Conservation (phyloP, 2,329 filamentous ascomycete species). For the Coniochaeta sp. region DNA sequence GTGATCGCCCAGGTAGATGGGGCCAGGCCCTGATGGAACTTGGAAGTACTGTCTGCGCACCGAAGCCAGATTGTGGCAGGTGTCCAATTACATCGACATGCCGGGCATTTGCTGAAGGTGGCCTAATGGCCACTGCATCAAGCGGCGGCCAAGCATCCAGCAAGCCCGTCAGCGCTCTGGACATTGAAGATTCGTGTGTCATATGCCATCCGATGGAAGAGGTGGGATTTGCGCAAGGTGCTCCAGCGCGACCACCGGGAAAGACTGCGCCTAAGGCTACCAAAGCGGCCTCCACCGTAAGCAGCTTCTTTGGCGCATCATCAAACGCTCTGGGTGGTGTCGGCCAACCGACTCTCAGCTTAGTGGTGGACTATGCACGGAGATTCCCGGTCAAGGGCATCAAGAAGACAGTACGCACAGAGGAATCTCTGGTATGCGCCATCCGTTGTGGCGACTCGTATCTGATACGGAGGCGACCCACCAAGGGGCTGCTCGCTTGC, state of each 20-base stretch:
- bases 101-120: slow-evolving; percentile 42
- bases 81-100: slow-evolving; percentile 47
- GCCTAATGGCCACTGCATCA: slow-evolving; percentile 16
- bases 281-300: neutral
- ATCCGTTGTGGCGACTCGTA: slow-evolving; percentile 37
- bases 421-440: slow-evolving; percentile 47
- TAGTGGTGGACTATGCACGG: slow-evolving; percentile 35
- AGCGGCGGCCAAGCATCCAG: neutral
- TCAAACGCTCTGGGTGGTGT: neutral
- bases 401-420: slow-evolving; percentile 45
- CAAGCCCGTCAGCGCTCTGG: slow-evolving; percentile 14
- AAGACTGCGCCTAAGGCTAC: slow-evolving; percentile 9
- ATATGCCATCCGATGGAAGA: slow-evolving; percentile 41
- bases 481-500: slow-evolving; percentile 46
- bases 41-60: slow-evolving; percentile 54
- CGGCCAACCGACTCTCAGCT: neutral
- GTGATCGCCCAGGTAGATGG: slow-evolving; percentile 51
- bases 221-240: neutral
- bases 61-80: slow-evolving; percentile 46
- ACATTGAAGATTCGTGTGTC: slow-evolving; percentile 44
- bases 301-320: neutral
- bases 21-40: slow-evolving; percentile 61
- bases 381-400: slow-evolving; percentile 43
- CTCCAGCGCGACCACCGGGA: slow-evolving; percentile 1
- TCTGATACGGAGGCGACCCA: slow-evolving; percentile 42